A percentile compares a stretch with the other conserved stretches of the same genome.
Evolutionary conservation across 192 early-diverging fungal genomes (phyloP).

Genomic region (Podila horticola): DNA sequence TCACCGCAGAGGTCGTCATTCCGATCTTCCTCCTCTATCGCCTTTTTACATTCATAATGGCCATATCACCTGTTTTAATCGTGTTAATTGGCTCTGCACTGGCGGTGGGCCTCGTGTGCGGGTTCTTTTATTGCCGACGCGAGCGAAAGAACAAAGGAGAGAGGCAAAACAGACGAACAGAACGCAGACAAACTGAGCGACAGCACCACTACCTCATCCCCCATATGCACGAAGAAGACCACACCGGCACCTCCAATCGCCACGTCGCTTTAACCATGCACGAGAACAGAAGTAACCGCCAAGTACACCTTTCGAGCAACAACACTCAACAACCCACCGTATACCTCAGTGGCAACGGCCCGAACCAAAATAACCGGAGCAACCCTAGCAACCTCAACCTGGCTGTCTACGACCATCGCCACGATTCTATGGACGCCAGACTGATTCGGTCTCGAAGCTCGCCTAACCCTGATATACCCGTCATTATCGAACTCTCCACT

Average conservation of each 20-base stretch:
- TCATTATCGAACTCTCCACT: not conserved
- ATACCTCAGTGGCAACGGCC: not conserved
- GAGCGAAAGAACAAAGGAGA: not conserved
- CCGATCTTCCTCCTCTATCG: no score
- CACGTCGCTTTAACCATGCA: not conserved
- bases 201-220: not conserved
- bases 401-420: not conserved
- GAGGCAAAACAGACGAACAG: not conserved
- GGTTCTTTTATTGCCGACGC: constrained; percentile 1
- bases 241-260: no score
- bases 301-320: not conserved
- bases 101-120: not conserved
- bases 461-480: not conserved
- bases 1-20: no score
- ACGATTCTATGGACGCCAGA: not conserved
- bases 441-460: constrained; percentile 2
- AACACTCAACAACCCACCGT: not conserved
- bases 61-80: not conserved
- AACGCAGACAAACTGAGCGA: not conserved
- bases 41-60: not conserved
- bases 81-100: not conserved
- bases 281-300: not conserved
- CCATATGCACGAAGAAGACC: no score
- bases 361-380: not conserved
- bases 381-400: not conserved